Conservation (phyloP, 108 stramenopile species). For the Cyclotella kingstonii region DNA sequence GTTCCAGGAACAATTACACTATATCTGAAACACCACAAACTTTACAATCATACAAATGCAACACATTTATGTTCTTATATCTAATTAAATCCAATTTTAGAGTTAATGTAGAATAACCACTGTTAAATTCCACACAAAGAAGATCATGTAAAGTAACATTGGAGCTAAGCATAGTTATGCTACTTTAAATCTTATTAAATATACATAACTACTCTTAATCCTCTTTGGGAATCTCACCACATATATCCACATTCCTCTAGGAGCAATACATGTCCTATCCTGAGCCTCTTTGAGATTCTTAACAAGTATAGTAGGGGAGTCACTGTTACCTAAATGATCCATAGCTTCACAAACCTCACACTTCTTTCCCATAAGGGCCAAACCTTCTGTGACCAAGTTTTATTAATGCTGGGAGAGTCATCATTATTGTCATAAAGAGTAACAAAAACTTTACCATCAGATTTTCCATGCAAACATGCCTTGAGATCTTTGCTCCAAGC, state of each 20-base stretch:
- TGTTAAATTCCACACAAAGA: no score
- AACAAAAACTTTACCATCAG: conserved; percentile 60
- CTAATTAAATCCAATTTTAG: no score
- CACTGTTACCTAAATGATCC: conserved; percentile 51
- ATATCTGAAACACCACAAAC: no score
- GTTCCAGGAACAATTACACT: no score
- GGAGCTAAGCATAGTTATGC: conserved; percentile 3
- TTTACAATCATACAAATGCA: no score
- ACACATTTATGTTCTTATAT: no score
- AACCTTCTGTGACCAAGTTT: conserved; percentile 60
- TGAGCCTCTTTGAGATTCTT: conserved; percentile 65
- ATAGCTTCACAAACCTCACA: conserved; percentile 47
- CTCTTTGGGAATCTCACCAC: conserved; percentile 88
- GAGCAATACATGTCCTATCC: conserved; percentile 66
- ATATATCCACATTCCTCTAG: conserved; percentile 90
- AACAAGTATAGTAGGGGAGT: conserved; percentile 53
- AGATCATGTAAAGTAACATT: no score
- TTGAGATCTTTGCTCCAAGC: conserved; percentile 85
- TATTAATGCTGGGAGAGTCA: conserved; percentile 68
- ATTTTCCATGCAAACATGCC: conserved; percentile 60
- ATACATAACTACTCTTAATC: conserved; percentile 61
- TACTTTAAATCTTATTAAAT: background rate
- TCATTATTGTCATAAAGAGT: conserved; percentile 48
- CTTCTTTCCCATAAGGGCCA: conserved; percentile 70
- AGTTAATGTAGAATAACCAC: no score